These are phyloP conservation scores for Chalciporus sphaerocephalus DNA, from an alignment of 768 basidiomycete species.

Conservation along the genomic window DNA sequence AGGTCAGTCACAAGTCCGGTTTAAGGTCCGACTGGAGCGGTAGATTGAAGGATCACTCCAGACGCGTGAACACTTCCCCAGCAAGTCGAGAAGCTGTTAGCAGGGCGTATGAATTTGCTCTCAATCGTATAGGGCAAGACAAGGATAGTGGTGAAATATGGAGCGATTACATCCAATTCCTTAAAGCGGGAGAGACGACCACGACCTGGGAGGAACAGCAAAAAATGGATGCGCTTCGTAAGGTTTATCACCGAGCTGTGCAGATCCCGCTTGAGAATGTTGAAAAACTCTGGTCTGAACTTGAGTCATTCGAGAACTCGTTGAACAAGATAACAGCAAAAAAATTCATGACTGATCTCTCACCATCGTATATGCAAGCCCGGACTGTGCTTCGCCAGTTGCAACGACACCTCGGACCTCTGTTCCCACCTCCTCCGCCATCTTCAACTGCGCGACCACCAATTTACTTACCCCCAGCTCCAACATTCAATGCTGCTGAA, in stretches of 20 bases:
- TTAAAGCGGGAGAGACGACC: conserved; percentile 71
- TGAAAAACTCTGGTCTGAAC: conserved; percentile 89
- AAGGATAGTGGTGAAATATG: conserved; percentile 90
- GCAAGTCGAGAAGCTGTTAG: conserved; percentile 71
- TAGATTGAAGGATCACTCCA: conserved; percentile 28
- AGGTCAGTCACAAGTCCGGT: conserved; percentile 48
- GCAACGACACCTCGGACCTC: conserved; percentile 57
- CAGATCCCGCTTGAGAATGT: conserved; percentile 93
- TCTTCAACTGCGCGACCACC: conserved; percentile 38
- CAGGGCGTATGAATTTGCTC: conserved; percentile 90
- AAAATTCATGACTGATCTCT: conserved; percentile 92
- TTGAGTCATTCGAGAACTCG: conserved; percentile 85
- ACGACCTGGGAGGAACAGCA: conserved; percentile 96
- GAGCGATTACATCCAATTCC: conserved; percentile 89
- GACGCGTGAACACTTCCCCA: conserved; percentile 66
- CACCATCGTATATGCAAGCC: conserved; percentile 92
- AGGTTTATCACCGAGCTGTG: conserved; percentile 89
- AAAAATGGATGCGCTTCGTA: conserved; percentile 89
- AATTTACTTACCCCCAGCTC: conserved; percentile 62
- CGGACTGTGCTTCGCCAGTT: conserved; percentile 83
- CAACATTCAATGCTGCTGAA: conserved; percentile 71
- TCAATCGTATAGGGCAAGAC: conserved; percentile 86
- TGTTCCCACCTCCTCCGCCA: conserved; percentile 51
- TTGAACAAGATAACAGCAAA: conserved; percentile 93
- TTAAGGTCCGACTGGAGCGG: conserved; percentile 4